Evolutionary conservation across 495 filamentous ascomycete genomes (phyloP).

Genomic region (Podospora bellae-mahoneyi): DNA sequence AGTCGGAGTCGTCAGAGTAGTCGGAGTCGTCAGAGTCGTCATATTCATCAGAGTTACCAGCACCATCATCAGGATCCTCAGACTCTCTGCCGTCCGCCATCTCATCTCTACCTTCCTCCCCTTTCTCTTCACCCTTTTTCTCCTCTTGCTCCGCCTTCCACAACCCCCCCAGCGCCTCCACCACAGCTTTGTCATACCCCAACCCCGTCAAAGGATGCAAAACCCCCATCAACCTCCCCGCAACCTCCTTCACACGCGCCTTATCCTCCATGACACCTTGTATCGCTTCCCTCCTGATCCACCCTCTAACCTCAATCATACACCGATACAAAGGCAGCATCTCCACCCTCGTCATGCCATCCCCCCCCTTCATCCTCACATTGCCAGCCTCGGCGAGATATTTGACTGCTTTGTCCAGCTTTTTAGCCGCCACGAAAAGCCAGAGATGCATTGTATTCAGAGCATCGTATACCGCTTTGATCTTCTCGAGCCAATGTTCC

Average conservation of each 20-base stretch:
- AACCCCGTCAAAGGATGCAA: not conserved
- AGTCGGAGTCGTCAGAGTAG: no score
- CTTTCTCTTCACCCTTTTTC: not conserved
- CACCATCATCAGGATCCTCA: not conserved
- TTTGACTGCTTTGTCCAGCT: not conserved
- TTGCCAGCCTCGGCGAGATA: not conserved
- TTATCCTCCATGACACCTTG: not conserved
- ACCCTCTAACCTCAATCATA: not conserved
- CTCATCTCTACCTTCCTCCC: not conserved
- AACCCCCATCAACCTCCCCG: not conserved
- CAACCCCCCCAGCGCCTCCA: not conserved
- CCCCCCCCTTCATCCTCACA: not conserved
- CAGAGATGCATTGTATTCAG: not conserved
- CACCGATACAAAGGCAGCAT: not conserved
- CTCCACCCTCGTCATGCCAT: not conserved
- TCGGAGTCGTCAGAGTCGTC: not conserved
- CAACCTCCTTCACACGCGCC: not conserved
- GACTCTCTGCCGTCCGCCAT: not conserved
- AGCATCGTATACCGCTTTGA: not conserved
- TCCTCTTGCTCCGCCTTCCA: not conserved
- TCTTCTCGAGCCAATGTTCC: not conserved
- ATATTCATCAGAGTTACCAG: not conserved
- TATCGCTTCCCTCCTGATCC: not conserved
- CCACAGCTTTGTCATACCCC: not conserved
- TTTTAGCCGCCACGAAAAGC: not conserved